Evolutionary conservation across 352 stramenopile species (phyloP).

Genomic region (Phytophthora ohioensis): DNA sequence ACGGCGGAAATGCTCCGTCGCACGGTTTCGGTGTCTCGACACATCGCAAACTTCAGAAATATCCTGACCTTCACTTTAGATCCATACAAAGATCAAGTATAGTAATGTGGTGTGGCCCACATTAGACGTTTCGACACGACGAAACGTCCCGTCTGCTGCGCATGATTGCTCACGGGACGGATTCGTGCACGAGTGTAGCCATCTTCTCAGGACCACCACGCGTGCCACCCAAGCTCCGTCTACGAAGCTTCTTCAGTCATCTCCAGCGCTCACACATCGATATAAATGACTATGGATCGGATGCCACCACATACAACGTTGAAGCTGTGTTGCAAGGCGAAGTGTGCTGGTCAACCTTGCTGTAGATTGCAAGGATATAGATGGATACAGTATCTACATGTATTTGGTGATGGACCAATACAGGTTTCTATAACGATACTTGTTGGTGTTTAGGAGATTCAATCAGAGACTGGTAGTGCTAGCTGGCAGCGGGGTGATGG

Average conservation of each 20-base stretch:
- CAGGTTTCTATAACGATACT: conserved; percentile 12
- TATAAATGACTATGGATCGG: conserved; percentile 1
- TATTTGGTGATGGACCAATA: conserved; percentile 4
- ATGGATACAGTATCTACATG: background rate
- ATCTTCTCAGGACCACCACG: conserved; percentile 14
- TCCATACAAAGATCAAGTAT: conserved; percentile 12
- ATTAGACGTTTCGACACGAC: conserved; percentile 4
- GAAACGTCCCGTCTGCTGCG: conserved; percentile 8
- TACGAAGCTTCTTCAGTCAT: conserved; percentile 13
- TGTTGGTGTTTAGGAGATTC: background rate
- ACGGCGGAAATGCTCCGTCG: conserved; percentile 19
- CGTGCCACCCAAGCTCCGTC: conserved; percentile 4
- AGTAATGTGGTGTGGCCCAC: conserved; percentile 5
- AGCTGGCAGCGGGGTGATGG: conserved; percentile 15
- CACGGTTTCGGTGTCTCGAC: conserved; percentile 27
- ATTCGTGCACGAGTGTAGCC: conserved; percentile 24
- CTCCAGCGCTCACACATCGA: background rate
- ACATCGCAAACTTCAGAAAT: conserved; percentile 33
- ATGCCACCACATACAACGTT: background rate
- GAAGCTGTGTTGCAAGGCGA: background rate
- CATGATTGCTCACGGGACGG: conserved; percentile 15
- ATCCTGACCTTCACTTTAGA: background rate
- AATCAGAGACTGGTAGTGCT: conserved; percentile 15
- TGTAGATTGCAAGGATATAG: background rate
- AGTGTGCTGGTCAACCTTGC: background rate